Conservation (phyloP, 2,329 filamentous ascomycete genomes). For the Ascochyta clinopodiicola region DNA sequence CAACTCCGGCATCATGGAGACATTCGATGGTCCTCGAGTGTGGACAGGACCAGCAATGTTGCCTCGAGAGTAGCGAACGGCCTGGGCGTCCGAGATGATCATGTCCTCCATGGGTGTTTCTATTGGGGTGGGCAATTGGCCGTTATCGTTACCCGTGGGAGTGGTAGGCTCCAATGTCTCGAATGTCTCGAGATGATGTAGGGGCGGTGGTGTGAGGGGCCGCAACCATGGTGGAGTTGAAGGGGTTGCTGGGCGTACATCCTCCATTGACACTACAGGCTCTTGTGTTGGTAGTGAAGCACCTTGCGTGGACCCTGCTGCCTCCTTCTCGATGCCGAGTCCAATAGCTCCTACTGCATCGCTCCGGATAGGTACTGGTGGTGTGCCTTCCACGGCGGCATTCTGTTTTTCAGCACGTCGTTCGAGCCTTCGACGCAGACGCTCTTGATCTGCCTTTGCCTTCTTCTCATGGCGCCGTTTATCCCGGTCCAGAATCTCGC, state of each 20-base stretch:
- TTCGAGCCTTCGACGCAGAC: conserved; percentile 68
- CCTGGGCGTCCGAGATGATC: conserved; percentile 57
- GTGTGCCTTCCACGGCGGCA: conserved; percentile 61
- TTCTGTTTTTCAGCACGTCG: conserved; percentile 69
- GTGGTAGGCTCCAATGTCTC: conserved; percentile 25
- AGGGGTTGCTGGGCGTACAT: conserved; percentile 52
- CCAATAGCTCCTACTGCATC: conserved; percentile 49
- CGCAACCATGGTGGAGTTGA: conserved; percentile 34
- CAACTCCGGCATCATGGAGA: conserved; percentile 61
- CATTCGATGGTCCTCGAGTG: conserved; percentile 56
- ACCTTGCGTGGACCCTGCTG: conserved; percentile 54
- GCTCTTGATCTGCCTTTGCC: conserved; percentile 70
- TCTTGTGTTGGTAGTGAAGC: conserved; percentile 50
- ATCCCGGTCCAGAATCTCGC: conserved; percentile 91
- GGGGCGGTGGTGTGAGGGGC: conserved; percentile 47
- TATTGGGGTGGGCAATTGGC: conserved; percentile 46
- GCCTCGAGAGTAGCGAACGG: conserved; percentile 56
- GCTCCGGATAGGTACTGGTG: conserved; percentile 66
- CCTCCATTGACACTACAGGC: conserved; percentile 60
- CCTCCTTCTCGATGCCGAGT: conserved; percentile 64
- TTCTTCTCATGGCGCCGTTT: conserved; percentile 79
- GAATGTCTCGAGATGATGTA: conserved; percentile 23
- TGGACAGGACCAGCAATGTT: conserved; percentile 57
- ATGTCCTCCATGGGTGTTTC: conserved; percentile 55
- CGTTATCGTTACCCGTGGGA: conserved; percentile 29